Conservation (phyloP, 1,284 basidiomycete genomes). For the Trichosporon coremiiforme region DNA sequence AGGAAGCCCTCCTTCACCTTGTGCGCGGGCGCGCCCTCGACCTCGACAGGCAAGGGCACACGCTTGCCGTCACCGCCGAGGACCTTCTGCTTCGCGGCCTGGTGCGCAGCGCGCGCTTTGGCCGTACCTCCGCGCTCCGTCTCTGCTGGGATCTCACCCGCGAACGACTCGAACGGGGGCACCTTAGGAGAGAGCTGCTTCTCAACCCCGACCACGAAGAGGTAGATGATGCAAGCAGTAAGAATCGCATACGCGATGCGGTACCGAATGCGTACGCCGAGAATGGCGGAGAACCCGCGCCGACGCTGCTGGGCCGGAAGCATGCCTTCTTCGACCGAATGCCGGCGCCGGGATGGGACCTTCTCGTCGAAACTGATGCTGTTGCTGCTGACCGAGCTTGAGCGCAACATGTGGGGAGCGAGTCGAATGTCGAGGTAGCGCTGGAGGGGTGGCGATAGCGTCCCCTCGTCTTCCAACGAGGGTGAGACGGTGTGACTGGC, state of each 20-base stretch:
- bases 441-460: background rate
- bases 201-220: background rate
- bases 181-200: background rate
- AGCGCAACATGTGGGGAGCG: background rate
- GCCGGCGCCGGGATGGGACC: background rate
- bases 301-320: background rate
- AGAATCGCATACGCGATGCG: background rate
- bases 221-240: background rate
- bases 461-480: background rate
- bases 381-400: background rate
- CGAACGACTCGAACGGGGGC: background rate
- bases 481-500: background rate
- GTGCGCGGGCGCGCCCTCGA: slow-evolving; percentile 27
- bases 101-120: background rate
- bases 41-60: slow-evolving; percentile 5
- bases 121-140: background rate
- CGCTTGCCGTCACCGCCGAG: background rate
- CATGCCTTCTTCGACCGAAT: background rate
- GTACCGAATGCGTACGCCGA: background rate
- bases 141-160: background rate
- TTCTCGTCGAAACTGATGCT: background rate
- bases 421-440: background rate
- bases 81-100: background rate
- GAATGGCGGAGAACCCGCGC: background rate
- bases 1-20: slow-evolving; percentile 36